Evolutionary conservation across 2,329 filamentous ascomycete species (phyloP).

Genomic region (Penicillium oxalicum): DNA sequence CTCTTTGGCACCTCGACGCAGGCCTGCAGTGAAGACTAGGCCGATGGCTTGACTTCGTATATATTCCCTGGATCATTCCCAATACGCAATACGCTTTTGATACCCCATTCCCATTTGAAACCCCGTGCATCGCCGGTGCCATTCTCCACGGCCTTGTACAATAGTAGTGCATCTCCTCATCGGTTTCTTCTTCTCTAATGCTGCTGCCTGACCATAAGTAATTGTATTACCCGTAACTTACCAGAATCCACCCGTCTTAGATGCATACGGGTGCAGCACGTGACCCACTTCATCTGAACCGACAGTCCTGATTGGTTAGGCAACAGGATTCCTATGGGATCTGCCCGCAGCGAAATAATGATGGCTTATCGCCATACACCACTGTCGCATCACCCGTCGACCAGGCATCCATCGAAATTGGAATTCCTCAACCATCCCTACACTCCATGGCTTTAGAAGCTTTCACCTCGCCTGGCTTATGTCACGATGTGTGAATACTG

Average conservation of each 20-base stretch:
- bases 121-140: no score
- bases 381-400: slow-evolving; percentile 7
- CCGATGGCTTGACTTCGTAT: not conserved
- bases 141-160: no score
- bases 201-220: slow-evolving; percentile 10
- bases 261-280: slow-evolving; percentile 25
- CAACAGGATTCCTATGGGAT: slow-evolving; percentile 37
- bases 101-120: no score
- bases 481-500: slow-evolving; percentile 14
- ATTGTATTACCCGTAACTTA: not conserved
- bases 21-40: no score
- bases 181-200: not conserved
- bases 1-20: no score
- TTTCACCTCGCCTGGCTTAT: slow-evolving; percentile 2
- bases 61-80: not conserved
- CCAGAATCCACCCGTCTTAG: slow-evolving; percentile 10
- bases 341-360: slow-evolving; percentile 8
- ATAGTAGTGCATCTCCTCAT: no score
- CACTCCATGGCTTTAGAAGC: slow-evolving; percentile 7
- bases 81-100: not conserved
- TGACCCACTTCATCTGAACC: slow-evolving; percentile 12
- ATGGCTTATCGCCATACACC: slow-evolving; percentile 20
- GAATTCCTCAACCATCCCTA: slow-evolving; percentile 1
- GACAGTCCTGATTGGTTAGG: slow-evolving; percentile 35
- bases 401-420: slow-evolving; percentile 17